Percentiles rank a stretch among this genome's conserved stretches.
phyloP scores from a whole-genome alignment of 2,329 filamentous ascomycete genomes.

The Talaromyces atroroseus region DNA sequence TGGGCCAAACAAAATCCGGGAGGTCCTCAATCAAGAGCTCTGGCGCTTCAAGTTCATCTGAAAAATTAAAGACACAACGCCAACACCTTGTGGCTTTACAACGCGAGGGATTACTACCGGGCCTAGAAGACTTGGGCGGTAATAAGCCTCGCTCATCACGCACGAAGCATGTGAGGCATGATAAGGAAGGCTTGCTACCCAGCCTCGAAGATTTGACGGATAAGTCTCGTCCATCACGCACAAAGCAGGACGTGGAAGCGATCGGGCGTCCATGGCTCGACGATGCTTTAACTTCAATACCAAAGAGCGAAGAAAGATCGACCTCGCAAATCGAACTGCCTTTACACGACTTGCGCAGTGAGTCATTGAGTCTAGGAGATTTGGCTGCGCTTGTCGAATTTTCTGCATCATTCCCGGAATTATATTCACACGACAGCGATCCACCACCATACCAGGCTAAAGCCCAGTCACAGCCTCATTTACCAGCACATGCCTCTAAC shows the following conservation, averaged over 20 bases:
- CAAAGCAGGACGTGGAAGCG: slow-evolving; percentile 30
- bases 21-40: slow-evolving; percentile 4
- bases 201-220: slow-evolving; percentile 7
- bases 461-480: neutral
- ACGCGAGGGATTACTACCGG: slow-evolving; percentile 25
- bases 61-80: slow-evolving; percentile 15
- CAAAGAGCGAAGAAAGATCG: slow-evolving; percentile 7
- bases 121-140: neutral
- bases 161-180: slow-evolving; percentile 18
- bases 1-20: slow-evolving; percentile 26
- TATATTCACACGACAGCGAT: slow-evolving; percentile 8
- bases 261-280: slow-evolving; percentile 36
- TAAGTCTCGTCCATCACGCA: slow-evolving; percentile 24
- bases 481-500: neutral
- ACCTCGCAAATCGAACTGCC: slow-evolving; percentile 19
- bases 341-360: slow-evolving; percentile 13
- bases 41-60: slow-evolving; percentile 4
- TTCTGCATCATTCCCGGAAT: slow-evolving; percentile 20
- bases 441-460: slow-evolving; percentile 14
- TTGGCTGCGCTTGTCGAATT: slow-evolving; percentile 31
- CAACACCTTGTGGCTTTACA: slow-evolving; percentile 27
- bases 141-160: slow-evolving; percentile 23
- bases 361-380: slow-evolving; percentile 25
- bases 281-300: slow-evolving; percentile 20
- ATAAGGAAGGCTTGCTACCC: slow-evolving; percentile 20